Evolutionary conservation across 257 asterid genomes (phyloP).

Genomic region (Lithospermum erythrorhizon): DNA sequence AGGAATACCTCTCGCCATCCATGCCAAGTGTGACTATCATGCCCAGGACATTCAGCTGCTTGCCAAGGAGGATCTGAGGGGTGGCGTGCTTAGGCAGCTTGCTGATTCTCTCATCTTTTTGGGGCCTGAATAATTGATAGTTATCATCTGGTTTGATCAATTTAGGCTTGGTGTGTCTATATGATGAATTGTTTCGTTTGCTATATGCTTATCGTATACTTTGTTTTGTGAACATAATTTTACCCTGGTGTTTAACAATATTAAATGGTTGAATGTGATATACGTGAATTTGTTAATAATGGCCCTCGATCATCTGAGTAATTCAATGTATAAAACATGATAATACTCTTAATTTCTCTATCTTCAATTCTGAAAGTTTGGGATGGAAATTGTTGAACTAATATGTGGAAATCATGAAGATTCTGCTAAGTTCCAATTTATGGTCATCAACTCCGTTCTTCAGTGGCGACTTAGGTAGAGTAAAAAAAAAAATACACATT

Average conservation of each 20-base stretch:
- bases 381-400: no score
- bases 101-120: neutral
- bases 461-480: no score
- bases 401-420: no score
- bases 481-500: no score
- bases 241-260: neutral
- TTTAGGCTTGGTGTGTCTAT: neutral
- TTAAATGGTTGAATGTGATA: neutral
- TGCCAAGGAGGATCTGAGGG: constrained; percentile 74
- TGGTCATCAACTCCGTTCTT: no score
- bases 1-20: constrained; percentile 68
- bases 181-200: neutral
- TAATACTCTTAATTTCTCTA: no score
- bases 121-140: neutral
- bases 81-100: constrained; percentile 52
- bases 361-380: no score
- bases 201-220: neutral
- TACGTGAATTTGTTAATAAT: neutral
- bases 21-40: constrained; percentile 66
- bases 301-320: no score
- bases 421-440: no score
- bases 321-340: no score
- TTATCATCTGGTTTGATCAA: neutral
- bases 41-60: constrained; percentile 68
- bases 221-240: neutral